Percentiles rank a stretch among this genome's conserved stretches.
phyloP scores from a whole-genome alignment of 345 rosid species.

The Salix purpurea region DNA sequence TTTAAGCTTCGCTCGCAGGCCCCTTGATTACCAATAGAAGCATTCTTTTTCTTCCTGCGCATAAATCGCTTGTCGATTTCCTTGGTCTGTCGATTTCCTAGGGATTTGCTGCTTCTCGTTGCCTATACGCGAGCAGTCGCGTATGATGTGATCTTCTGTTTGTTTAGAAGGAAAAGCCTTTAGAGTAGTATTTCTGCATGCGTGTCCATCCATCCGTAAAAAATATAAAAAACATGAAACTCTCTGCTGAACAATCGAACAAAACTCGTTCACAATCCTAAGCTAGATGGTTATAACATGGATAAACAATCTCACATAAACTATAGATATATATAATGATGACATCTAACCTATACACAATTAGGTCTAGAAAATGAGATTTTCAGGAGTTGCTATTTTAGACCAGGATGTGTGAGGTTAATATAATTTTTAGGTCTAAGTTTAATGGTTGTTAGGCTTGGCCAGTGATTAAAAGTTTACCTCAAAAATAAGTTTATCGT shows the following conservation, averaged over 20 bases:
- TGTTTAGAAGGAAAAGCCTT: not conserved
- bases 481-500: not conserved
- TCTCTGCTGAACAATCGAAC: no score
- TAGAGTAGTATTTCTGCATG: not conserved
- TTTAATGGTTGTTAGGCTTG: not conserved
- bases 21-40: not conserved
- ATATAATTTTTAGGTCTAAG: rapidly evolving
- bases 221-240: not conserved
- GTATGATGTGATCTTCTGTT: not conserved
- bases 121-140: not conserved
- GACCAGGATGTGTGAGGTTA: not conserved
- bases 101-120: not conserved
- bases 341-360: no score
- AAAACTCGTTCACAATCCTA: no score
- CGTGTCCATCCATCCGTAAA: not conserved
- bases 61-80: not conserved
- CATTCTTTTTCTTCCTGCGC: not conserved
- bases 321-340: no score
- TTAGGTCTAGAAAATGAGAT: not conserved
- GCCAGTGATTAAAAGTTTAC: rapidly evolving
- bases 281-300: no score
- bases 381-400: not conserved
- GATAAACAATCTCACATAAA: no score
- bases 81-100: not conserved
- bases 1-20: not conserved